Evolutionary conservation across 768 basidiomycete genomes (phyloP).

Genomic region (Melanogaster broomeanus): DNA sequence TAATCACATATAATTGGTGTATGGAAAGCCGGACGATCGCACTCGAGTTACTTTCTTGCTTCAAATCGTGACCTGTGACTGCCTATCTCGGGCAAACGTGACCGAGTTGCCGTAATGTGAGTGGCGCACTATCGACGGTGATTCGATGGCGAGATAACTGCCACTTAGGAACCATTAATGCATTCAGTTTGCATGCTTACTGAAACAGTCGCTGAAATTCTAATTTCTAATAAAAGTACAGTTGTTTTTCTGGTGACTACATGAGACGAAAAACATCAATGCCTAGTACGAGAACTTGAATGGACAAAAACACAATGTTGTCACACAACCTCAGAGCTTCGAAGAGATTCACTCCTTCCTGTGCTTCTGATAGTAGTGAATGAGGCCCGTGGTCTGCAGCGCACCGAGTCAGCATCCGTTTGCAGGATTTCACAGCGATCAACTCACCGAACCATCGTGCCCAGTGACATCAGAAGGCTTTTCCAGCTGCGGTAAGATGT

Average conservation of each 20-base stretch:
- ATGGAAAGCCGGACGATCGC: too few species aligned
- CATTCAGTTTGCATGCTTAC: too few species aligned
- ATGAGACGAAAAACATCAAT: slow-evolving; percentile 19
- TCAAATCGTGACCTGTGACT: too few species aligned
- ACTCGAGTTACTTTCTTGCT: too few species aligned
- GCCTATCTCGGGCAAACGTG: too few species aligned
- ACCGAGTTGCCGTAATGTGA: too few species aligned
- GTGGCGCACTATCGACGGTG: too few species aligned
- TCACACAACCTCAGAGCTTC: slow-evolving; percentile 29
- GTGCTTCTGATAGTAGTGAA: slow-evolving; percentile 94
- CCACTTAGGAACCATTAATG: too few species aligned
- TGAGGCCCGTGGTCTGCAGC: slow-evolving; percentile 86
- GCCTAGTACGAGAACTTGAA: slow-evolving; percentile 16
- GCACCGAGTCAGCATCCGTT: slow-evolving; percentile 5
- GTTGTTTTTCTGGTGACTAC: neutral
- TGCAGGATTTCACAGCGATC: neutral
- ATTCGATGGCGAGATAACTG: too few species aligned
- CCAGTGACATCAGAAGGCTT: slow-evolving; percentile 76
- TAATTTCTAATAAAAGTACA: slow-evolving; percentile 5
- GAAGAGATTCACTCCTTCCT: slow-evolving; percentile 60
- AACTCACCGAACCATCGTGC: slow-evolving; percentile 80
- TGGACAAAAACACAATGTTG: slow-evolving; percentile 20
- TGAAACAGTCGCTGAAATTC: too few species aligned
- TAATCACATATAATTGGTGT: too few species aligned
- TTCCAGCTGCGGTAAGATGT: slow-evolving; percentile 87